phyloP scores from a whole-genome alignment of 2,329 filamentous ascomycete genomes.

The Pseudogymnoascus sp. region DNA sequence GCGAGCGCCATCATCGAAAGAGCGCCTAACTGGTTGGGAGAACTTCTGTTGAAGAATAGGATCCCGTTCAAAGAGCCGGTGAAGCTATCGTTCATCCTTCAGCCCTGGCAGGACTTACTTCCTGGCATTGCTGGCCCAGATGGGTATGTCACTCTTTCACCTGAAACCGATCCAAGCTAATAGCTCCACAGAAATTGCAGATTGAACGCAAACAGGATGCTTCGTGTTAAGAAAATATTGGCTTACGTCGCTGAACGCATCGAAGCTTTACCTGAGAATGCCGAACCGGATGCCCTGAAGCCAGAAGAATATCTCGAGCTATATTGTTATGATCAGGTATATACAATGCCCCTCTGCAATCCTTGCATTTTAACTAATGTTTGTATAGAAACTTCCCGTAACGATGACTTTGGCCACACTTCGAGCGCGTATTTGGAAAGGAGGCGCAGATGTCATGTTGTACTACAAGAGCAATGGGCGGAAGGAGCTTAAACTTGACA shows the following conservation, averaged over 20 bases:
- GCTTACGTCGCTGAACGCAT: slow-evolving; percentile 89
- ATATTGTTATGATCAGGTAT: slow-evolving; percentile 86
- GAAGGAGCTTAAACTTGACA: slow-evolving; percentile 15
- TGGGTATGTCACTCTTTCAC: slow-evolving; percentile 40
- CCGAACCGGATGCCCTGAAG: slow-evolving; percentile 54
- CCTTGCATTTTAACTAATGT: slow-evolving; percentile 2
- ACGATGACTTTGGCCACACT: slow-evolving; percentile 93
- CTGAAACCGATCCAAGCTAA: neutral
- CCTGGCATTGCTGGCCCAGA: slow-evolving; percentile 69
- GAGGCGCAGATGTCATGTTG: slow-evolving; percentile 84
- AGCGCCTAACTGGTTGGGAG: slow-evolving; percentile 86
- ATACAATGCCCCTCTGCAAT: slow-evolving; percentile 28
- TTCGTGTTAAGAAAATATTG: slow-evolving; percentile 89
- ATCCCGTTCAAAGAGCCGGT: slow-evolving; percentile 83
- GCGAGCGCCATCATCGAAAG: slow-evolving; percentile 78
- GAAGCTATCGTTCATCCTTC: slow-evolving; percentile 90
- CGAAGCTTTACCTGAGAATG: slow-evolving; percentile 58
- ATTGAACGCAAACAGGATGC: slow-evolving; percentile 93
- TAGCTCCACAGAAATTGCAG: slow-evolving; percentile 61
- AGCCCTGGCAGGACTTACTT: slow-evolving; percentile 70
- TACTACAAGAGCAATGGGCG: slow-evolving; percentile 90
- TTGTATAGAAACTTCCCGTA: slow-evolving; percentile 49
- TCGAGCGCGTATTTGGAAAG: slow-evolving; percentile 87
- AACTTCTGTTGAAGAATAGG: slow-evolving; percentile 75
- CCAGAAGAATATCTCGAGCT: slow-evolving; percentile 93